Evolutionary conservation across 2,329 filamentous ascomycete species (phyloP).

Genomic region (Pyrenochaeta sp.): DNA sequence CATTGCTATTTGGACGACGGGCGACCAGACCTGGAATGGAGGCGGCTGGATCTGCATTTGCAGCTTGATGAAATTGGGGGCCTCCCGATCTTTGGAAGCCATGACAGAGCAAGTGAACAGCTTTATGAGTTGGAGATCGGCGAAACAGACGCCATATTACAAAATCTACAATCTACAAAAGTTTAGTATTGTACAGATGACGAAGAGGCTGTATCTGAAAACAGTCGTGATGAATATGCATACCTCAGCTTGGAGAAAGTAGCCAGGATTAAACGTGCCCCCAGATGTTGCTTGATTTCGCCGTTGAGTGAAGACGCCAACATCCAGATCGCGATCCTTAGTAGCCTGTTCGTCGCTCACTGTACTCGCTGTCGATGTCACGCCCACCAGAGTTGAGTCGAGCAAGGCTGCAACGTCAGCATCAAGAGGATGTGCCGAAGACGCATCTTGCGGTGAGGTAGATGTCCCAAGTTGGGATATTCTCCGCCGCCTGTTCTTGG

Average conservation of each 20-base stretch:
- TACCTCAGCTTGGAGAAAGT: slow-evolving; percentile 54
- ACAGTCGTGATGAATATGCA: slow-evolving; percentile 18
- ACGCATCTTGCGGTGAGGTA: slow-evolving; percentile 12
- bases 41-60: slow-evolving; percentile 44
- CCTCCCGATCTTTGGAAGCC: slow-evolving; percentile 69
- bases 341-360: slow-evolving; percentile 58
- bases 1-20: slow-evolving; percentile 73
- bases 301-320: slow-evolving; percentile 56
- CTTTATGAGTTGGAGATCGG: slow-evolving; percentile 60
- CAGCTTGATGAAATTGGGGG: slow-evolving; percentile 30
- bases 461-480: slow-evolving; percentile 48
- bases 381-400: slow-evolving; percentile 73
- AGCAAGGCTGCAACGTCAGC: slow-evolving; percentile 64
- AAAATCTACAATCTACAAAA: slow-evolving; percentile 57
- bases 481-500: slow-evolving; percentile 61
- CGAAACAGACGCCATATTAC: slow-evolving; percentile 78
- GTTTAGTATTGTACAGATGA: too few species aligned
- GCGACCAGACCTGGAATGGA: slow-evolving; percentile 72
- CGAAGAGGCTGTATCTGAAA: too few species aligned
- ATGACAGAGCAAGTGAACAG: slow-evolving; percentile 81
- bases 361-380: slow-evolving; percentile 43
- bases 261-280: slow-evolving; percentile 39
- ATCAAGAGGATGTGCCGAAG: slow-evolving; percentile 50
- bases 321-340: slow-evolving; percentile 45
- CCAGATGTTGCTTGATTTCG: slow-evolving; percentile 41